phyloP scores from a whole-genome alignment of 1,284 basidiomycete species.

The Boletellus deceptivus region DNA sequence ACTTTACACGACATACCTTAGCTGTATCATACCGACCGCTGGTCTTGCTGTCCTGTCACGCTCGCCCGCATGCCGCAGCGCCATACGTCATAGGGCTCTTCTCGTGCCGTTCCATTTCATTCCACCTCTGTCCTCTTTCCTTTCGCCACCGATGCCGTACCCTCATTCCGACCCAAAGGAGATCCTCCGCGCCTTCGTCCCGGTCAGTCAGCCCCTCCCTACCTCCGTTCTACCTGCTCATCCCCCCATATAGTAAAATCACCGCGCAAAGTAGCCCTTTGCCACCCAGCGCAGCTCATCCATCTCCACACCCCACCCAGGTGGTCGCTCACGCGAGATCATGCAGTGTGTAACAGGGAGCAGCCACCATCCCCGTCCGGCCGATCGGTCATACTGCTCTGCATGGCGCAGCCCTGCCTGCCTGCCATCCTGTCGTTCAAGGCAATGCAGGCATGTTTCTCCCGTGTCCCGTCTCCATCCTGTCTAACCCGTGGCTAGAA shows the following conservation, averaged over 20 bases:
- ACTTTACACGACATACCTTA: slow-evolving; percentile 19
- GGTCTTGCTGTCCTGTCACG: neutral
- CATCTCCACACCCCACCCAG: slow-evolving; percentile 57
- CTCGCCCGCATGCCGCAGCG: slow-evolving; percentile 7
- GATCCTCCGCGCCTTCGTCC: slow-evolving; percentile 37
- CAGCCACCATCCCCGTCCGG: neutral
- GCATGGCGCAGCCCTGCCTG: slow-evolving; percentile 57
- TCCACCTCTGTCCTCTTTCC: slow-evolving; percentile 11
- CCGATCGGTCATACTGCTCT: slow-evolving; percentile 13
- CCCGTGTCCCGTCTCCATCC: slow-evolving; percentile 10
- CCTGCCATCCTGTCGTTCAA: slow-evolving; percentile 67
- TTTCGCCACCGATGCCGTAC: slow-evolving; percentile 16
- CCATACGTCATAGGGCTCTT: slow-evolving; percentile 26
- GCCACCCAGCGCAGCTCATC: slow-evolving; percentile 58
- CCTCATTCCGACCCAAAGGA: slow-evolving; percentile 16
- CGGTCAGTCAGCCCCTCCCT: slow-evolving; percentile 29
- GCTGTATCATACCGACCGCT: slow-evolving; percentile 25
- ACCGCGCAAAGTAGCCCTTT: slow-evolving; percentile 54
- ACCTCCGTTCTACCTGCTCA: slow-evolving; percentile 1
- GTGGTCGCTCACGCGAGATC: slow-evolving; percentile 38
- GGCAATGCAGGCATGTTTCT: slow-evolving; percentile 67
- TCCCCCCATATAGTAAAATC: slow-evolving; percentile 41
- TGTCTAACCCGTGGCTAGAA: slow-evolving; percentile 38
- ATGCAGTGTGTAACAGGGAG: slow-evolving; percentile 65
- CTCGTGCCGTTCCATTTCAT: neutral